Base-by-base conservation (phyloP, 139 green algal species). In the Pseudopediastrum boryanum region DNA sequence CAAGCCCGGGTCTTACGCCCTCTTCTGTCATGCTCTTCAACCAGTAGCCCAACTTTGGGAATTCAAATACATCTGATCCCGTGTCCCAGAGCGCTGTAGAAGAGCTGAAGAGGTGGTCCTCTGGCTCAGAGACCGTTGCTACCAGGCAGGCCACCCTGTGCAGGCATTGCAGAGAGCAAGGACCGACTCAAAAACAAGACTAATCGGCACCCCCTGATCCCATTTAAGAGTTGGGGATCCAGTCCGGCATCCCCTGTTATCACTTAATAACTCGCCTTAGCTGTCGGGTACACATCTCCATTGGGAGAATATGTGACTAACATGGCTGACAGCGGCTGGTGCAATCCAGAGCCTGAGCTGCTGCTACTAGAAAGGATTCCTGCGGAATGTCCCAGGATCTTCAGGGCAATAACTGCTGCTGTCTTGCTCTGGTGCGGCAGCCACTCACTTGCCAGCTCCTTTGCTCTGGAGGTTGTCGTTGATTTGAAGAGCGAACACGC, bases 41-140 rank as follows among this genome's bases (percentile, higher is more conserved):
- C 71, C 71, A 78, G 36, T 78, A 78, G 42, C 71, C 71, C 36
- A 67, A 29, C 36, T 13, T 13, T 27, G 71, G 71, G 27, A 78
- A 78, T 3, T 4, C 21, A 36, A 56, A 78, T 12, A 36, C 51
- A 8, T n/a, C n/a, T n/a, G n/a, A n/a, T n/a, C n/a, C n/a, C n/a
- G n/a, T n/a, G n/a, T n/a, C n/a, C n/a, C n/a, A n/a, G n/a, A 21
- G 4, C 19, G 31, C 27, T 21, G 29, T 36, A 69, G 61, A 36
- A 35, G 44, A 36, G 9, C 2, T 16, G 33, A 43, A 69, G 27
- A 29, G 29, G 5, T 68, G 61, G 33, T 68, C 33, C 61, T 68
- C 61, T 39, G 27, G 8, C 21, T 8, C 31, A 35, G 61, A 16
- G 29, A 1, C 61, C 10, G 61, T n/a, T 50, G 61, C 61, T 69